Conservation (phyloP, 208 protist species). For the Crithidia thermophila region DNA sequence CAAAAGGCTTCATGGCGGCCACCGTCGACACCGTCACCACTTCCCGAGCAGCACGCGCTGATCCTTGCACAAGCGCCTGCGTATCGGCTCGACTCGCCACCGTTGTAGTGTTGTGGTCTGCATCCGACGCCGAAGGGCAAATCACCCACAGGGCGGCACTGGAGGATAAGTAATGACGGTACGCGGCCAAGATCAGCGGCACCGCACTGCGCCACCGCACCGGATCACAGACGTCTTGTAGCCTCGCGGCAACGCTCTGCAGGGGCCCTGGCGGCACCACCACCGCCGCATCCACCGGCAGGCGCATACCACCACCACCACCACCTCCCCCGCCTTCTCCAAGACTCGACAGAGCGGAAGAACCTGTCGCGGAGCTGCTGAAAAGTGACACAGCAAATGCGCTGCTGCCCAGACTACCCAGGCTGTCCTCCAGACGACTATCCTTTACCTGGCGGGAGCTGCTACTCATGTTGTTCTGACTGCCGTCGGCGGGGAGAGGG, state of each 20-base stretch:
- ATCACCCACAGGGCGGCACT: slow-evolving; percentile 28
- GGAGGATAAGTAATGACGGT: slow-evolving; percentile 11
- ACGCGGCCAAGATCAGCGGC: slow-evolving; percentile 12
- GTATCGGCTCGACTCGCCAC: background rate
- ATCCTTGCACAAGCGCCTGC: no score
- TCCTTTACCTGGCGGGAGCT: background rate
- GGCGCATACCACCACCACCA: background rate
- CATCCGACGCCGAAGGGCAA: no score
- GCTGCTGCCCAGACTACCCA: no score
- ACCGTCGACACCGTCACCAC: background rate
- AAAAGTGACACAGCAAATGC: no score
- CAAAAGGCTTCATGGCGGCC: slow-evolving; percentile 3
- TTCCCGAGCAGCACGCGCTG: no score
- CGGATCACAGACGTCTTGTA: slow-evolving; percentile 18
- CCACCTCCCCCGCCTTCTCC: no score
- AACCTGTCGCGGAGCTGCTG: background rate
- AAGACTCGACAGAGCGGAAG: background rate
- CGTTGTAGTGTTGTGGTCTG: background rate
- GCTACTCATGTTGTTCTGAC: background rate
- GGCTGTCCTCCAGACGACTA: no score
- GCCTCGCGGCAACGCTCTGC: slow-evolving; percentile 1
- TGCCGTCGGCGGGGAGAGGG: background rate
- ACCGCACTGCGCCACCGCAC: slow-evolving; percentile 26
- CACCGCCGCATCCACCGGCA: background rate
- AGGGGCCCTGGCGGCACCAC: background rate